Evolutionary conservation across 495 filamentous ascomycete genomes (phyloP), one percentile per base, ranked within the genome.

Genomic region (Haplographium delicatum): DNA sequence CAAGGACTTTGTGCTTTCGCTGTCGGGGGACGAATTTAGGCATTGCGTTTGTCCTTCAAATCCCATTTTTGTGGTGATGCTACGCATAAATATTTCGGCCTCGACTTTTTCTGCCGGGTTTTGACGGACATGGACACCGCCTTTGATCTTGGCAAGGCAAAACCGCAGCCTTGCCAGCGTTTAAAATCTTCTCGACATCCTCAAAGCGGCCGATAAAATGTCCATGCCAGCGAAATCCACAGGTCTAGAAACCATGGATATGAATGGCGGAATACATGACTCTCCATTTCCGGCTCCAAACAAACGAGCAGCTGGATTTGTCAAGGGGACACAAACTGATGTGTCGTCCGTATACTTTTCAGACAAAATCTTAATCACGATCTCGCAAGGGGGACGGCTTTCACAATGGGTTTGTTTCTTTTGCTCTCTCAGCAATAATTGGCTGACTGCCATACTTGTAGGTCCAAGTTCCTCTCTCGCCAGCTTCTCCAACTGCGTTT

Each of bases 321-420:
- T 95, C 30, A 76, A 82, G 55, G 83, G 81, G 8, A 66, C 84
- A 33, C 65, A 73, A 13, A 98, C 93, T 3, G 81, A 88, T 57
- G 81, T 87, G 38, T 81, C 78, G 42, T 73, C 70, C 5, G 68
- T 87, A 28, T 78, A 70, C 57, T 96, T 97, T 70, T 81, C 84
- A 9, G 93, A 98, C 73, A 95, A 88, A 65, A 94, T 98, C 63
- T 71, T 98, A 61, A 68, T 98, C 35, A 96, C 89, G 0, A 78
- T 98, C 50, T 86, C 86, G 3, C 91, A 96, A 65, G 77, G 80
- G 50, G 93, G 91, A 33, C 78, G 87, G 55, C 70, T 96, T 28
- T 85, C 87, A 7, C 93, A 97, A 71, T 98, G 93, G 93, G 90
- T 96, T 63, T 53, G 71, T 71, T 26, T 51, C 15, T 47, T 42